Evolutionary conservation across 805 yeast species (phyloP), one percentile per base, ranked within the genome.

Genomic region (Candida gorgasii): DNA sequence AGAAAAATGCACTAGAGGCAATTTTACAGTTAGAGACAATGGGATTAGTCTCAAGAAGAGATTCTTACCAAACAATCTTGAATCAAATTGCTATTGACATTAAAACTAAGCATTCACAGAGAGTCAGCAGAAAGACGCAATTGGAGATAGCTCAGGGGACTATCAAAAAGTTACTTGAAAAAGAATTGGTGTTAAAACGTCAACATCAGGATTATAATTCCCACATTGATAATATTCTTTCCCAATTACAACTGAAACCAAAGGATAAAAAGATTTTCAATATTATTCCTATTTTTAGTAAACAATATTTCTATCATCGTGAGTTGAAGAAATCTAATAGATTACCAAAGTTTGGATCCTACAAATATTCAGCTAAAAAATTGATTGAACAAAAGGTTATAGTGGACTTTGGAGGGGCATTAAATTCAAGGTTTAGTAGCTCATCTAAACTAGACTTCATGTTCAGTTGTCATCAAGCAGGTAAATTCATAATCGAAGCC

Each of bases 1-100:
- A 92, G 62, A 82, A 79, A 46, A 65, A 79, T 51, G 84, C 95
- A 0, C 64, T 93, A 26, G 89, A 85, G 51, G 76, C 83, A 44
- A 75, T 92, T 2, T 67, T 89, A 40, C 88, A 88, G 52, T 66
- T 93, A 39, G 97, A 92, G 55, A 59, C 73, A 1, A 62, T 78
- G 57, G 89, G 88, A 1, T 62, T 72, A 29, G 73, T 90, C 7
- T 70, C 84, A 2, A 74, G 95, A 45, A 67, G 73, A 23, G 79
- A 88, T 56, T 80, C 84, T 14, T 88, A 82, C 61, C 98, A 93
- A 58, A 81, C 78, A 16, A 57, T 93, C 11, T 63, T 93, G 45
- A 89, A 89, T 55, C 88, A 86, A 48, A 83, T 93, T 47, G 95
- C 97, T 0, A 65, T 75, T 41, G 97, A 92, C 49, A 88, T 93